Evolutionary conservation across 2,329 filamentous ascomycete genomes (phyloP), one percentile per base, ranked within the genome.

Genomic region (Calonectria pauciramosa): DNA sequence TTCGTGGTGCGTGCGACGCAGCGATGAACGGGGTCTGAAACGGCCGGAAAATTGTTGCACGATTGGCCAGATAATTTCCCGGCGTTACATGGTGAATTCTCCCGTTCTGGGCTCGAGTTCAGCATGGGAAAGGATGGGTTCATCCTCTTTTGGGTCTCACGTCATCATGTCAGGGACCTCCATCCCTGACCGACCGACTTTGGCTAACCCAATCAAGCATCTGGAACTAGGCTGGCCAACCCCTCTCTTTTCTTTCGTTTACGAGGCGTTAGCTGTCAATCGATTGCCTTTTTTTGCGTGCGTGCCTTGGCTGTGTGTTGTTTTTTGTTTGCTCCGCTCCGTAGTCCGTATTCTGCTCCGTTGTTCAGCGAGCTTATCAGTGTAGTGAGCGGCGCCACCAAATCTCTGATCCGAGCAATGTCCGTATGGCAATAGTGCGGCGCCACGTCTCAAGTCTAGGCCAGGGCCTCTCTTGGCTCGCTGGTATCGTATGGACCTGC

Each of bases 141-240:
- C 56, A 41, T 63, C 56, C 56, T 28, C 18, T 41, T 41, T 23
- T 38, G 7, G 56, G 56, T 63, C 56, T 63, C 34, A 63, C 56
- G 56, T 63, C 34, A 63, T 63, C 56, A 63, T 63, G 56, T 30
- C 56, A 63, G 56, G 56, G 56, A 63, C 56, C 30, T 63, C 16
- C 5, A 32, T 18, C 34, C 56, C 13, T 41, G 56, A 8, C 26
- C 10, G 34, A 38, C 11, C 10, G 1, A n/a, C n/a, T n/a, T n/a
- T n/a, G n/a, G 13, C 56, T 63, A 63, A 63, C 56, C 56, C n/a
- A 38, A 60, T 60, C 34, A 14, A 60, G 56, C 34, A 60, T n/a
- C 32, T 60, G 34, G 10, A 9, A 10, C 56, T 14, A 26, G 32
- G 56, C 26, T 60, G 56, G 34, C 56, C 56, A 63, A 16, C 56